Conservation (phyloP, 768 basidiomycete species). For the Boletus sp. region DNA sequence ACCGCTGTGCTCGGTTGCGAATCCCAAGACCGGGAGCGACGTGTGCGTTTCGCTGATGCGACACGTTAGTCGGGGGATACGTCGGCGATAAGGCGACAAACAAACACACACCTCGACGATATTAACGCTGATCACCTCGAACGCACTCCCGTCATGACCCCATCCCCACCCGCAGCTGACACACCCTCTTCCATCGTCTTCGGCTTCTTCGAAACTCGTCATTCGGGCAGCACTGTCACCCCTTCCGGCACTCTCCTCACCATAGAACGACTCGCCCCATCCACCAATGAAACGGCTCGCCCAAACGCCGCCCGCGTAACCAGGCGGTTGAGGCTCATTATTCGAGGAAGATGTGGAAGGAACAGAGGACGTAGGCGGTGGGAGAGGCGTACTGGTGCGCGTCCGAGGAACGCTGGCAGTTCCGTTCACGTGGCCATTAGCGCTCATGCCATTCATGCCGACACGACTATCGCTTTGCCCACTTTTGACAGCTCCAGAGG, state of each 20-base stretch:
- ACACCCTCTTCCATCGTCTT: slow-evolving; percentile 60
- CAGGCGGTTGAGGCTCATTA: slow-evolving; percentile 20
- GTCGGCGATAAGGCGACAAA: not conserved
- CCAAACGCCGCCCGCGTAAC: slow-evolving; percentile 33
- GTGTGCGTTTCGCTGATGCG: slow-evolving; percentile 48
- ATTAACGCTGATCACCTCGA: slow-evolving; percentile 65
- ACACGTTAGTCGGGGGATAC: slow-evolving; percentile 3
- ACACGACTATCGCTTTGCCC: slow-evolving; percentile 22
- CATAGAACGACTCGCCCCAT: slow-evolving; percentile 36
- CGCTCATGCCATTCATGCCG: slow-evolving; percentile 6
- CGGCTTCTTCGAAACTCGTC: slow-evolving; percentile 36
- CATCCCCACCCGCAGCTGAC: slow-evolving; percentile 77
- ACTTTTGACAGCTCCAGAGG: slow-evolving; percentile 41
- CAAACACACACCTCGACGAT: slow-evolving; percentile 56
- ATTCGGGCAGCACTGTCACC: slow-evolving; percentile 25
- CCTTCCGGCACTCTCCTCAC: slow-evolving; percentile 30
- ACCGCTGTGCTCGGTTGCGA: slow-evolving; percentile 63
- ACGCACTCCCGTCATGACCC: slow-evolving; percentile 73
- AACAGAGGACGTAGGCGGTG: slow-evolving; percentile 19
- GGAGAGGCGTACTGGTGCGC: slow-evolving; percentile 29
- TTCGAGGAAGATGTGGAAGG: slow-evolving; percentile 29
- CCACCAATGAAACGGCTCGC: slow-evolving; percentile 44
- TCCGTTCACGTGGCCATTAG: slow-evolving; percentile 34
- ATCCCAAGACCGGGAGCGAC: slow-evolving; percentile 52
- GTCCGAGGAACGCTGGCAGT: slow-evolving; percentile 29